A percentile compares a stretch with the other conserved stretches of the same genome.
Conservation (phyloP, 2,329 filamentous ascomycete species). For the Ophiostoma australiae region DNA sequence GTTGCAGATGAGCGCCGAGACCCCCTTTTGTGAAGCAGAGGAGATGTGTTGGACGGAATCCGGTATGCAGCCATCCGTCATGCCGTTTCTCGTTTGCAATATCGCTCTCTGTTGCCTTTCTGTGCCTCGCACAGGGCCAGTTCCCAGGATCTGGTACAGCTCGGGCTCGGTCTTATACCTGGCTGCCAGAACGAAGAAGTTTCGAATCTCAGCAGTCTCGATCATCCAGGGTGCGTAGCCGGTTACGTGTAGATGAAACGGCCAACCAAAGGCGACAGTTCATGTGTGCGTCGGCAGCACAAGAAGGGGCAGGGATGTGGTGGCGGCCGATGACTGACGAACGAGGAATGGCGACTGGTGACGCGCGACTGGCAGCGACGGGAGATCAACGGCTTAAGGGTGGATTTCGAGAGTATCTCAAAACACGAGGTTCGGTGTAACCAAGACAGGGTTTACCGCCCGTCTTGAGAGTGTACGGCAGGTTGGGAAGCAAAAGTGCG, state of each 20-base stretch:
- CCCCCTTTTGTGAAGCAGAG: neutral
- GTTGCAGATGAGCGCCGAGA: neutral
- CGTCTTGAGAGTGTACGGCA: neutral
- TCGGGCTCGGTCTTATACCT: neutral
- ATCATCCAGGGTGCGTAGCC: neutral
- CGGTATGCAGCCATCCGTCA: neutral
- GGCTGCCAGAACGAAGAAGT: neutral
- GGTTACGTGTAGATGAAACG: neutral
- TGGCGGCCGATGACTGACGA: neutral
- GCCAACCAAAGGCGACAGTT: neutral
- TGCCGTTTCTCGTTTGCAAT: neutral
- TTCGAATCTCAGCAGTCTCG: neutral
- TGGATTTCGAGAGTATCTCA: neutral
- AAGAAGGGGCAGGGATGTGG: neutral
- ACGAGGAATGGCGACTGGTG: neutral
- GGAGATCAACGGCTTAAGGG: neutral
- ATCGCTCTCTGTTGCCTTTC: neutral
- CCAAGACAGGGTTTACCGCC: neutral
- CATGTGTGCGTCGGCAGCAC: neutral
- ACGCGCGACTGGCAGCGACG: neutral
- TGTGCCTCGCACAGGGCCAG: neutral
- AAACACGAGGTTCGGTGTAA: neutral
- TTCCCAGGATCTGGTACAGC: neutral
- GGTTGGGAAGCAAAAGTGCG: neutral
- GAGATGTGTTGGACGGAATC: neutral